Evolutionary conservation across 2,329 filamentous ascomycete species (phyloP).

Genomic region (Sarocladium strictum): DNA sequence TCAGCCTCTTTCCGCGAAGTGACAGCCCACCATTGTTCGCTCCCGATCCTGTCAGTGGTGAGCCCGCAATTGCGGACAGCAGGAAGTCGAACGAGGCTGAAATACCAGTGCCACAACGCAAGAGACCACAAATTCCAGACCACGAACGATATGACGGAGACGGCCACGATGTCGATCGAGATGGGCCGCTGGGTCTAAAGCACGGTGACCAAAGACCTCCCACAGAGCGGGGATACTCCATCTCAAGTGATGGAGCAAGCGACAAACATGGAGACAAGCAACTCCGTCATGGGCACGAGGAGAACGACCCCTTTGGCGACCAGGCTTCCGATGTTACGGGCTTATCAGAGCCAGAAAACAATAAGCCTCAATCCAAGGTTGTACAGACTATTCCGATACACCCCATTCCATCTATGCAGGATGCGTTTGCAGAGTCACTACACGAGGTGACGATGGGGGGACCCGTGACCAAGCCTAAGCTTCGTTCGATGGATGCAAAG

Average conservation of each 20-base stretch:
- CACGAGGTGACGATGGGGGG: conserved; percentile 57
- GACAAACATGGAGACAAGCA: background rate
- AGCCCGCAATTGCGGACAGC: background rate
- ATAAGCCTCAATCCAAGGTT: background rate
- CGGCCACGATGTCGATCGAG: background rate
- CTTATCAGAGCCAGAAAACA: background rate
- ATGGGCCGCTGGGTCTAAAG: background rate
- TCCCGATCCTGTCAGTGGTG: background rate
- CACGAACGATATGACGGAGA: background rate
- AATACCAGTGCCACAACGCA: background rate
- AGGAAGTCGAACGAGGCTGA: background rate
- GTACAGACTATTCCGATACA: conserved; percentile 37
- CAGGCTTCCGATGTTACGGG: background rate
- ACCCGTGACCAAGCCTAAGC: conserved; percentile 42
- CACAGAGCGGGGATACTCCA: background rate
- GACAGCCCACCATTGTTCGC: background rate
- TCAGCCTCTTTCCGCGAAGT: conserved; percentile 8
- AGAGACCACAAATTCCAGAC: background rate
- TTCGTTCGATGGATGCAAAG: conserved; percentile 50
- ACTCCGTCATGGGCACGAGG: background rate
- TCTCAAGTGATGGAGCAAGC: background rate
- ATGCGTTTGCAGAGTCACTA: conserved; percentile 77
- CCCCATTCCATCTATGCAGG: conserved; percentile 71
- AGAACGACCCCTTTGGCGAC: background rate
- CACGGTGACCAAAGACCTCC: background rate